Evolutionary conservation across 805 yeast genomes (phyloP), one percentile per base, ranked within the genome.

Genomic region (Myxozyma sirexii): DNA sequence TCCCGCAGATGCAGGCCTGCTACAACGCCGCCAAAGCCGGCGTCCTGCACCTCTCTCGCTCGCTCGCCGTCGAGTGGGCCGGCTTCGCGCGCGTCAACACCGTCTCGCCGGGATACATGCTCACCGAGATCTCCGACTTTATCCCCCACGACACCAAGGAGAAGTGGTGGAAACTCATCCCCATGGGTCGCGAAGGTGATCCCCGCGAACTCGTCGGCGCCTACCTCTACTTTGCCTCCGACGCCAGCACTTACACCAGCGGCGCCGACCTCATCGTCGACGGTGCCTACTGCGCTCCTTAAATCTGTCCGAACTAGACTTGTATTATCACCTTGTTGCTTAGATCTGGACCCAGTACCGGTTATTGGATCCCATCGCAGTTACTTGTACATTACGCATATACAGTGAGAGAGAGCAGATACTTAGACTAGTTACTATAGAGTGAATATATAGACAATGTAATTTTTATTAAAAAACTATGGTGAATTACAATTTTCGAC

Each of bases 11-110:
- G 71, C 97, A 90, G 76, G 87, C 96, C 13, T 84, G 87, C 41
- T 90, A 90, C 78, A 90, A 90, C 70, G 89, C 90, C 15, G 88
- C 91, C 67, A 90, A 90, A 78, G 96, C 96, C 42, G 96, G 85
- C 12, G 85, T 88, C 27, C 71, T 85, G 65, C 96, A 90, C 70
- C 79, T 90, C 68, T 83, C 87, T 37, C 85, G 79, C 72, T 88
- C 94, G 1, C 77, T 90, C 65, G 93, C 96, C 15, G 84, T 90
- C 43, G 97, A 90, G 76, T 90, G 94, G 92, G 84, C 91, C n/a
- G 82, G 85, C 1, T 87, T 87, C 69, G 96, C 93, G n/a, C 81
- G 96, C 66, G 93, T 86, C 59, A 89, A 89, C 77, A 78, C 88
- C 29, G 81, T 89, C 31, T 84, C 90, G 15, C 96, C 96, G 23